Evolutionary conservation across 371 early-diverging fungal species (phyloP).

Genomic region (Mortierella polycephala): DNA sequence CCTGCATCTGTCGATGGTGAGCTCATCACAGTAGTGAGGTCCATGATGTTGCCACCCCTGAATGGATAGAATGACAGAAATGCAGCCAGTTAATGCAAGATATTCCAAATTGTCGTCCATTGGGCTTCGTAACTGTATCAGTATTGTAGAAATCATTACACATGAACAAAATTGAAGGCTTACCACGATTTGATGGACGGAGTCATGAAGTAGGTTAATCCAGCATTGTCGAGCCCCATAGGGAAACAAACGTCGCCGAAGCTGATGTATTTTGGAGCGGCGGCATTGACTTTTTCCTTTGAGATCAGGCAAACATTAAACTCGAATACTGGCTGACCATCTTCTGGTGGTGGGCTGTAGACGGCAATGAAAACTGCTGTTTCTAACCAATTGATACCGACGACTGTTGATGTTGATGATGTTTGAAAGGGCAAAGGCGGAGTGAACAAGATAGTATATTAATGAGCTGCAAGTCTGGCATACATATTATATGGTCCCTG

Average conservation of each 20-base stretch:
- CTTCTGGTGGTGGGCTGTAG: slow-evolving; percentile 26
- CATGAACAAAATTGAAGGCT: not conserved
- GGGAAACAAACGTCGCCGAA: slow-evolving; percentile 39
- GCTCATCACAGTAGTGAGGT: slow-evolving; percentile 20
- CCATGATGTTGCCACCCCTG: slow-evolving; percentile 29
- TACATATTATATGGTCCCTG: not conserved
- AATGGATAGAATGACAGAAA: not conserved
- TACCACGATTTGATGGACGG: slow-evolving; percentile 38
- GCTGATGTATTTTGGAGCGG: slow-evolving; percentile 19
- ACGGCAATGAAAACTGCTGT: slow-evolving; percentile 40
- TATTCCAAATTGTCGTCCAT: not conserved
- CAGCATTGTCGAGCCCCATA: slow-evolving; percentile 18
- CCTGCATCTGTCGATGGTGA: slow-evolving; percentile 32
- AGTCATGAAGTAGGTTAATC: slow-evolving; percentile 27
- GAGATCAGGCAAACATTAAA: slow-evolving; percentile 41
- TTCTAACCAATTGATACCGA: slow-evolving; percentile 40
- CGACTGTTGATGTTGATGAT: slow-evolving; percentile 11
- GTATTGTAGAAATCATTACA: too few relatives aligned
- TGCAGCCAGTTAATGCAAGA: not conserved
- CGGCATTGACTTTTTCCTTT: slow-evolving; percentile 24
- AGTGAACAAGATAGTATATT: not conserved
- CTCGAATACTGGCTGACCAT: slow-evolving; percentile 4
- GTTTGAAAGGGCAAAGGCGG: not conserved
- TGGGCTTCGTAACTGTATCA: not conserved
- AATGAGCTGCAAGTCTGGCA: not conserved